Conservation (phyloP, 306 rosid species). For the Cicer pinnatifidum region DNA sequence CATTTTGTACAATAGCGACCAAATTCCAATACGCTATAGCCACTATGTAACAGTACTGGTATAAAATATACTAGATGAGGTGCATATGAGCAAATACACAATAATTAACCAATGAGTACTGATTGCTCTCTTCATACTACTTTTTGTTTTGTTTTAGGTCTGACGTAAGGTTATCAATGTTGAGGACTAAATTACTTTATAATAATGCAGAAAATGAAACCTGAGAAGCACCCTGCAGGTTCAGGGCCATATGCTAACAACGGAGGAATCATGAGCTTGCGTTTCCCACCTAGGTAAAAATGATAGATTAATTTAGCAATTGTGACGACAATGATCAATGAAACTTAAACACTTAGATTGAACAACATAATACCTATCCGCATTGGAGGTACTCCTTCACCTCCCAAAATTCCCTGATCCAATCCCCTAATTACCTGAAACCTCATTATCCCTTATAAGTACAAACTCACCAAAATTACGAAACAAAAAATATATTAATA, state of each 20-base stretch:
- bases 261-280: conserved; percentile 84
- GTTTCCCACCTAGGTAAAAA: conserved; percentile 76
- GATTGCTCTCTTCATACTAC: conserved; percentile 13
- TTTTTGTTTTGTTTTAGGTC: neutral
- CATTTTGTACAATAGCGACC: neutral
- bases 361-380: conserved; percentile 64
- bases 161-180: conserved; percentile 15
- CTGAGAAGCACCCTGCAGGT: conserved; percentile 97
- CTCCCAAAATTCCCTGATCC: conserved; percentile 95
- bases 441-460: conserved; percentile 9
- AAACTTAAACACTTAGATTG: conserved; percentile 7
- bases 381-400: conserved; percentile 98
- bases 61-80: neutral
- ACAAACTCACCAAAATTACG: conserved; percentile 26
- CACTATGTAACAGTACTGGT: neutral
- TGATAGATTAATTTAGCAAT: conserved; percentile 24
- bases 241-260: conserved; percentile 95
- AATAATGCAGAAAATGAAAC: conserved; percentile 44
- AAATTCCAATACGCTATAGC: neutral
- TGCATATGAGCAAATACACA: conserved; percentile 7
- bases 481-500: neutral
- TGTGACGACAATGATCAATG: conserved; percentile 18
- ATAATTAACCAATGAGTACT: conserved; percentile 1
- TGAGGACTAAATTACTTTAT: conserved; percentile 22
- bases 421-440: conserved; percentile 75